Evolutionary conservation across 2,329 filamentous ascomycete species (phyloP).

Genomic region (Aspergillus aculeatus): DNA sequence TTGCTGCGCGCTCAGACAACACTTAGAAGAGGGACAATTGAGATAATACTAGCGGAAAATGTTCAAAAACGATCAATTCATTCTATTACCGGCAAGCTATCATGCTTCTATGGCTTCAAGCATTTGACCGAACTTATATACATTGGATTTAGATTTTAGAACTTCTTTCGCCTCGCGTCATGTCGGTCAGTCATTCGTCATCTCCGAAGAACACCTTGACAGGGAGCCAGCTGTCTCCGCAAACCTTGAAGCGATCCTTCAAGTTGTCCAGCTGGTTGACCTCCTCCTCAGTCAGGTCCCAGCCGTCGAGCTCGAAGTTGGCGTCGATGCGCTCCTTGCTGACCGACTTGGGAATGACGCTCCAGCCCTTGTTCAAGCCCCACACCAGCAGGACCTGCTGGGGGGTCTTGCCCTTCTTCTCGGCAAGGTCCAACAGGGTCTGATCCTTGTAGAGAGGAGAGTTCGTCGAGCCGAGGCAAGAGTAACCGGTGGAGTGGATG

Average conservation of each 20-base stretch:
- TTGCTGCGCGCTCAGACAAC: neutral
- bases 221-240: slow-evolving; percentile 68
- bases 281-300: slow-evolving; percentile 71
- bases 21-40: neutral
- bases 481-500: slow-evolving; percentile 58
- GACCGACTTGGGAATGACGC: slow-evolving; percentile 82
- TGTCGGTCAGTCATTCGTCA: slow-evolving; percentile 61
- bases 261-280: slow-evolving; percentile 66
- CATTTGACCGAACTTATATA: slow-evolving; percentile 2
- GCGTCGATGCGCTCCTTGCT: slow-evolving; percentile 69
- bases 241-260: slow-evolving; percentile 78
- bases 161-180: neutral
- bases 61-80: neutral
- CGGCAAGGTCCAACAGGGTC: slow-evolving; percentile 51
- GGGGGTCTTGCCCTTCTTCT: slow-evolving; percentile 56
- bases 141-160: slow-evolving; percentile 5
- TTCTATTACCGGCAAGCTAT: neutral
- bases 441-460: slow-evolving; percentile 55
- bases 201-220: slow-evolving; percentile 80
- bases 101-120: too few relatives aligned
- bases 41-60: neutral
- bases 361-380: slow-evolving; percentile 78
- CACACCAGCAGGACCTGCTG: slow-evolving; percentile 63
- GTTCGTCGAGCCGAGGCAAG: slow-evolving; percentile 56
- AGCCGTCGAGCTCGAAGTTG: slow-evolving; percentile 76